Evolutionary conservation across 495 filamentous ascomycete species (phyloP).

Genomic region (Aspergillus taichungensis): DNA sequence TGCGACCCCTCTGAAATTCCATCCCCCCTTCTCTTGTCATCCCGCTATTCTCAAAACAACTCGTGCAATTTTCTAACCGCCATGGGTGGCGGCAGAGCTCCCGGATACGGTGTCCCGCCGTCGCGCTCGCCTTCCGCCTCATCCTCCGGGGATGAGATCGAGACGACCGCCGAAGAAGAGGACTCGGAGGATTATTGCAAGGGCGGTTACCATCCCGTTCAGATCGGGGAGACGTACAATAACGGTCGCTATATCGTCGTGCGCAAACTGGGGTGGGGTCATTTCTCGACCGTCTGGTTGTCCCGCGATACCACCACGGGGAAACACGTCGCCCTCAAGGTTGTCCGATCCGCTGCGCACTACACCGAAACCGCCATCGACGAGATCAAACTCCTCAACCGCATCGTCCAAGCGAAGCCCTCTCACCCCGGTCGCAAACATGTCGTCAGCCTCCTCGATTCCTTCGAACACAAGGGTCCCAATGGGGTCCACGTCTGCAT

Average conservation of each 20-base stretch:
- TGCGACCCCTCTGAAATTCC: slow-evolving; percentile 6
- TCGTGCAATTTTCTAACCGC: slow-evolving; percentile 2
- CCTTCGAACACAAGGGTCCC: slow-evolving; percentile 94
- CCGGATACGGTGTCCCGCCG: slow-evolving; percentile 36
- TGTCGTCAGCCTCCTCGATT: slow-evolving; percentile 91
- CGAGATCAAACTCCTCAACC: slow-evolving; percentile 96
- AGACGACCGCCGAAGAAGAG: slow-evolving; percentile 95
- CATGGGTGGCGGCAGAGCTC: slow-evolving; percentile 26
- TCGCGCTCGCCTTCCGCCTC: slow-evolving; percentile 66
- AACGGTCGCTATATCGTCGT: slow-evolving; percentile 94
- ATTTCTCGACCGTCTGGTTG: slow-evolving; percentile 98
- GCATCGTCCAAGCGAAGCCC: slow-evolving; percentile 90
- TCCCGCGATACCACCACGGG: slow-evolving; percentile 83
- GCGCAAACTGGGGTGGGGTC: slow-evolving; percentile 96
- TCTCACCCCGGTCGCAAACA: slow-evolving; percentile 88
- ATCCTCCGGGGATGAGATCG: slow-evolving; percentile 78
- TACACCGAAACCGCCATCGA: slow-evolving; percentile 99
- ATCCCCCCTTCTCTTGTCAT: slow-evolving; percentile 32
- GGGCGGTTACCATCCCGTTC: slow-evolving; percentile 92
- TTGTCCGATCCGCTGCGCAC: slow-evolving; percentile 92
- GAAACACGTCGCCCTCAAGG: slow-evolving; percentile 96
- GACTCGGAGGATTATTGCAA: slow-evolving; percentile 99
- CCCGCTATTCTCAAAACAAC: not conserved
- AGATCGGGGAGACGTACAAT: slow-evolving; percentile 92
- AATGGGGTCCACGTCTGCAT: slow-evolving; percentile 97